phyloP scores from a whole-genome alignment of 306 rosid species.

The Prunus mongolica region DNA sequence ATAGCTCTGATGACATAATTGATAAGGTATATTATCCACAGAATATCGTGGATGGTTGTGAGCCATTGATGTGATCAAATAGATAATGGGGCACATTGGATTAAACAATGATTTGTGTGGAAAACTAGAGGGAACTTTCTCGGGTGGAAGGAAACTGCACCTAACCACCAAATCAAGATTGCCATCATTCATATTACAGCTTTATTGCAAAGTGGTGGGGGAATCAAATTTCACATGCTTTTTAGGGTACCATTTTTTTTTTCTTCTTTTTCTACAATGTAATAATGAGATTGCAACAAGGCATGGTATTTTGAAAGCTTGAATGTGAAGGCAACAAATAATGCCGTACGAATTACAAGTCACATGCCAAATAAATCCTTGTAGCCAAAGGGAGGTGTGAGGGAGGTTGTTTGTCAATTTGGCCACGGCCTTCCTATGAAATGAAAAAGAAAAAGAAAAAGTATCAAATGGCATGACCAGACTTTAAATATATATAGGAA shows the following conservation, averaged over 20 bases:
- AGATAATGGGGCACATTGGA: conserved; percentile 9
- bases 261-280: neutral
- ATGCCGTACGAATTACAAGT: conserved; percentile 13
- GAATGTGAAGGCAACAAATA: conserved; percentile 21
- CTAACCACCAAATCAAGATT: neutral
- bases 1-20: no score
- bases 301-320: conserved; percentile 31
- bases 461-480: conserved; percentile 28
- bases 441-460: conserved; percentile 16
- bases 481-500: conserved; percentile 13
- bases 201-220: conserved; percentile 28
- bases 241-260: neutral
- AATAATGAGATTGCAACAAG: conserved; percentile 25
- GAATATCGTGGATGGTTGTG: no score
- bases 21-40: no score
- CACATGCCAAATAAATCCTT: conserved; percentile 2
- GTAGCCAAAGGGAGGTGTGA: conserved; percentile 21
- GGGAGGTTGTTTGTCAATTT: conserved; percentile 26
- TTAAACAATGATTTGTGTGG: conserved; percentile 19
- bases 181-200: conserved; percentile 10
- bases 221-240: conserved; percentile 44
- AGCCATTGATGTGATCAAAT: neutral
- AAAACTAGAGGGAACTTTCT: conserved; percentile 20
- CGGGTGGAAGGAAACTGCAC: neutral
- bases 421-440: conserved; percentile 40